Percentiles rank a stretch among this genome's conserved stretches.
phyloP scores from a whole-genome alignment of 2,329 filamentous ascomycete genomes.

The Colletotrichum gigasporum region DNA sequence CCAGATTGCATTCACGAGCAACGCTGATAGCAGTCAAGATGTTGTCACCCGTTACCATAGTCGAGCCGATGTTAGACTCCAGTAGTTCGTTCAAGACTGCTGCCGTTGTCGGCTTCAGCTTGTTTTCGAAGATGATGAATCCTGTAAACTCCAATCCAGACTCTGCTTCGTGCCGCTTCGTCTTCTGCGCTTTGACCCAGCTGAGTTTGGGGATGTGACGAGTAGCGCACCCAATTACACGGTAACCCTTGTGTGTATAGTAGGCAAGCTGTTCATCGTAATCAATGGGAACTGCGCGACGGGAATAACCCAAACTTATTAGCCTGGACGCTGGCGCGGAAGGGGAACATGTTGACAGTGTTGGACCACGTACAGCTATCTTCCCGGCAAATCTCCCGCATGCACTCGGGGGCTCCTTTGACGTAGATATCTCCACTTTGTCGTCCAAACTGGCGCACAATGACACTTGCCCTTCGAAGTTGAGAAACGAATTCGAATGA shows the following conservation, averaged over 20 bases:
- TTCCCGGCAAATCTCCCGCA: slow-evolving; percentile 89
- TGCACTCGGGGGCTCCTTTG: slow-evolving; percentile 95
- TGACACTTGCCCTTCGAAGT: slow-evolving; percentile 88
- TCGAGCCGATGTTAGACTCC: slow-evolving; percentile 83
- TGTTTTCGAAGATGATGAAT: slow-evolving; percentile 99
- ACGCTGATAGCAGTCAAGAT: slow-evolving; percentile 97
- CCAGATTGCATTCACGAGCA: slow-evolving; percentile 85
- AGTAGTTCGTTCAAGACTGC: slow-evolving; percentile 83
- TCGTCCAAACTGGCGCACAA: slow-evolving; percentile 88
- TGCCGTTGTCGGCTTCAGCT: slow-evolving; percentile 88
- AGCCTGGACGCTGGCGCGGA: not conserved
- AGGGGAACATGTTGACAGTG: slow-evolving; percentile 30
- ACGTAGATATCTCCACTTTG: slow-evolving; percentile 89
- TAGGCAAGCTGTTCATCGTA: slow-evolving; percentile 89
- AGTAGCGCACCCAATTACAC: slow-evolving; percentile 94
- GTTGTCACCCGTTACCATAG: slow-evolving; percentile 99
- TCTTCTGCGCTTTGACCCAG: slow-evolving; percentile 95
- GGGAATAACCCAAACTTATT: slow-evolving; percentile 13
- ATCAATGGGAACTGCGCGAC: slow-evolving; percentile 74
- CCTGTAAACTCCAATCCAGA: slow-evolving; percentile 86
- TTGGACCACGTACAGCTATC: slow-evolving; percentile 74
- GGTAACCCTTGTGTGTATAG: slow-evolving; percentile 95
- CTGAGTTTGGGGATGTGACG: slow-evolving; percentile 88
- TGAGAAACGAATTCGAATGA: slow-evolving; percentile 96
- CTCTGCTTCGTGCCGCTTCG: slow-evolving; percentile 88